Conservation (phyloP, 2,329 filamentous ascomycete species). For the Ascochyta koolunga region DNA sequence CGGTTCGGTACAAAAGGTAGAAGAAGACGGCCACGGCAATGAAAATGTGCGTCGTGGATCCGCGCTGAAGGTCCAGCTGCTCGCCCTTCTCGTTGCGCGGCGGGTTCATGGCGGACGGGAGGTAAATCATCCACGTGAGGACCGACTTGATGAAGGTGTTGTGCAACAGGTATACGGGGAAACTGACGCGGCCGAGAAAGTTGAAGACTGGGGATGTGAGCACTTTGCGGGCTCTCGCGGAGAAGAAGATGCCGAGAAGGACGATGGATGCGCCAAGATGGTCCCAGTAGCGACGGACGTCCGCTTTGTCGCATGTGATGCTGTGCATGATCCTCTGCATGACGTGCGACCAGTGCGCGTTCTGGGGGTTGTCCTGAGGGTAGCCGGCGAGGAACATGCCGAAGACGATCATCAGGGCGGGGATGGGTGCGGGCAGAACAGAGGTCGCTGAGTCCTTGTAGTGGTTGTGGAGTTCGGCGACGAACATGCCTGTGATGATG, state of each 20-base stretch:
- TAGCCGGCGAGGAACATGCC: slow-evolving; percentile 66
- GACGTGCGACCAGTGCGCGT: slow-evolving; percentile 60
- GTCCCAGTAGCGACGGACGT: slow-evolving; percentile 59
- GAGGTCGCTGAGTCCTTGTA: slow-evolving; percentile 57
- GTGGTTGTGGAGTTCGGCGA: slow-evolving; percentile 64
- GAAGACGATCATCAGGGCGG: slow-evolving; percentile 56
- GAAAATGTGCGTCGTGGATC: slow-evolving; percentile 39
- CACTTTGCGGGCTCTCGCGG: slow-evolving; percentile 56
- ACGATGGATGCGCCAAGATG: slow-evolving; percentile 58
- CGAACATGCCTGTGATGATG: slow-evolving; percentile 67
- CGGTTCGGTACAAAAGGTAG: slow-evolving; percentile 44
- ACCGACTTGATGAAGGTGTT: slow-evolving; percentile 65
- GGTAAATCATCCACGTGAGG: slow-evolving; percentile 65
- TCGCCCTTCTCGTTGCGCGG: slow-evolving; percentile 45
- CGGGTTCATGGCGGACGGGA: slow-evolving; percentile 47
- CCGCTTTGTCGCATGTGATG: slow-evolving; percentile 56
- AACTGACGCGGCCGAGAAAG: slow-evolving; percentile 68
- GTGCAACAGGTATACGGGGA: slow-evolving; percentile 69
- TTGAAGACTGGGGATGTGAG: slow-evolving; percentile 63
- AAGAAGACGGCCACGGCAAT: slow-evolving; percentile 45
- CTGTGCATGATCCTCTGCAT: slow-evolving; percentile 52
- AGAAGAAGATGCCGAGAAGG: slow-evolving; percentile 60
- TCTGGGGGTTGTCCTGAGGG: slow-evolving; percentile 62
- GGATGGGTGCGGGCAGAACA: slow-evolving; percentile 55
- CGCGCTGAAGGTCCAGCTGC: slow-evolving; percentile 43